Base-by-base conservation (phyloP, 768 basidiomycete genomes). In the Mycena indigotica region DNA sequence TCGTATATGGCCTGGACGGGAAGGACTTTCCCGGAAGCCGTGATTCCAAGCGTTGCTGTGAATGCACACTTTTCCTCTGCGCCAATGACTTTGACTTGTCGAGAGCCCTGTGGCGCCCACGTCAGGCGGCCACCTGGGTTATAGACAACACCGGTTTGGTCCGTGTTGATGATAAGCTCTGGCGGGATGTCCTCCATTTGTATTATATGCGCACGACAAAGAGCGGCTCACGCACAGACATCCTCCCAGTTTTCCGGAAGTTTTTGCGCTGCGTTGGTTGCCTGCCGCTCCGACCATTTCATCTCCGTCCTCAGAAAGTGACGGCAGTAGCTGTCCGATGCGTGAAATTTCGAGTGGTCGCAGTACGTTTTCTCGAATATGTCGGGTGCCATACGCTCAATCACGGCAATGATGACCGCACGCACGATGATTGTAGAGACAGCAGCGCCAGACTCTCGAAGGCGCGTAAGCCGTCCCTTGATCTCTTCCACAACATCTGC, bases 241-340 rank as follows among this genome's bases (percentile, higher is more conserved):
- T 55, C 17, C 19, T 66, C 55, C 3, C 49, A 41, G 44, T 74
- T 58, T 2, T 12, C 50, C 2, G 73, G 73, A 5, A 67, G 26
- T 51, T 74, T 74, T 55, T 74, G 73, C 12, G 69, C 71, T 0
- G 73, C 72, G 28, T 61, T 50, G 15, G 73, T 74, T 2, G 64
- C 56, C 0, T 39, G 32, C 5, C 40, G 19, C 67, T 12, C 13
- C 54, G 35, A 13, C 50, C 32, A 51, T 21, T 55, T 44, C 38
- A 69, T 13, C 19, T 57, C 44, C n/a, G 63, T 52, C 13, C 56
- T 49, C 1, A 72, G 49, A 49, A 67, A 75, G 1, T 60, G 40
- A 23, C 66, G 54, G 0, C 68, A 41, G 25, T 65, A 75, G 1
- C 60, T 28, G 5, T 69, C 66, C 1, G 62, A 66, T 51, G 64